phyloP scores from a whole-genome alignment of 208 protist genomes.

The Leishmania turanica region DNA sequence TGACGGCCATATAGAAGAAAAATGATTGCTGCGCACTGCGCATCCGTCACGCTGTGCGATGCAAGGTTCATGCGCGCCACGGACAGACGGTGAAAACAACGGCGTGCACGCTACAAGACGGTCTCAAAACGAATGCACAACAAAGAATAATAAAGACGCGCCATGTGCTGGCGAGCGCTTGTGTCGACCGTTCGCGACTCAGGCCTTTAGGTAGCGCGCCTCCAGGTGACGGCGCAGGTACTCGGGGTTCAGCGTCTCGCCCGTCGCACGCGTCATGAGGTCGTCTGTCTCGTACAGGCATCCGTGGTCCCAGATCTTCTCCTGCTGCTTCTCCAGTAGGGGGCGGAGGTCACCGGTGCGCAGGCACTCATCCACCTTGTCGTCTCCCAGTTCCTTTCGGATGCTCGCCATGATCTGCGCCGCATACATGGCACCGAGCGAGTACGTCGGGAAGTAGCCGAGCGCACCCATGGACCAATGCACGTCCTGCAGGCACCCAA shows the following conservation, averaged over 20 bases:
- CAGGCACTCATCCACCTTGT: conserved; percentile 52
- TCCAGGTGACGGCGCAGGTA: conserved; percentile 82
- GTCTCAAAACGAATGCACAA: background rate
- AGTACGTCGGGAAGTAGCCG: conserved; percentile 92
- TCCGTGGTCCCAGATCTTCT: conserved; percentile 76
- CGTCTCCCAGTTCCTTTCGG: conserved; percentile 65
- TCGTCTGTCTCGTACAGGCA: conserved; percentile 69
- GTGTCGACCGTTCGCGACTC: background rate
- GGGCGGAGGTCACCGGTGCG: conserved; percentile 56
- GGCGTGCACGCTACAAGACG: background rate
- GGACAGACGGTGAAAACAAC: background rate
- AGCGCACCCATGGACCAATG: conserved; percentile 82
- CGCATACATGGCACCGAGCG: conserved; percentile 81
- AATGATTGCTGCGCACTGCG: too few species aligned
- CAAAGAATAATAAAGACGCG: background rate
- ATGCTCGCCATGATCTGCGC: conserved; percentile 83
- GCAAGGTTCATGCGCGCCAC: too few species aligned
- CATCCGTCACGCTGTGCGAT: background rate
- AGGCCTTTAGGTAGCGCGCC: conserved; percentile 60
- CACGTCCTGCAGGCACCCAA: conserved; percentile 89
- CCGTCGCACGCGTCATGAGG: conserved; percentile 71
- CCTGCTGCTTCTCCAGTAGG: conserved; percentile 62
- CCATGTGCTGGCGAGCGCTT: background rate
- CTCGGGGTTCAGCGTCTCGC: conserved; percentile 77
- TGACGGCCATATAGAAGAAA: too few species aligned